Evolutionary conservation across 805 yeast species (phyloP).

Genomic region (Nakazawaea ishiwadae): DNA sequence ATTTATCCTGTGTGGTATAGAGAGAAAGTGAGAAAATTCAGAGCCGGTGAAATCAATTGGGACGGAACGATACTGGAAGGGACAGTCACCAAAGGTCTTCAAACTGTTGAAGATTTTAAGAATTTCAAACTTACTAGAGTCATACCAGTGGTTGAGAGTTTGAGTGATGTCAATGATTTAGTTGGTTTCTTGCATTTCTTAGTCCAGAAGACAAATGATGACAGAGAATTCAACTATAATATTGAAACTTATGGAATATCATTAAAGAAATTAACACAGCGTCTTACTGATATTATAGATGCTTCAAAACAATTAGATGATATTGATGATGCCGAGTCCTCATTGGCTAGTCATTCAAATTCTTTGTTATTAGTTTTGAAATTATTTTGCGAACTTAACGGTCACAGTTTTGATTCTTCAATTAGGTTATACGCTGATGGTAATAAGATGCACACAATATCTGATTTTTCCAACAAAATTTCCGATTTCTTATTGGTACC

Average conservation of each 20-base stretch:
- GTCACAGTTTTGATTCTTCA: constrained; percentile 26
- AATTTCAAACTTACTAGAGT: constrained; percentile 19
- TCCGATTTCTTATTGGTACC: constrained; percentile 5
- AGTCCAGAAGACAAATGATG: constrained; percentile 15
- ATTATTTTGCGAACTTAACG: constrained; percentile 25
- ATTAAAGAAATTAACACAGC: constrained; percentile 54
- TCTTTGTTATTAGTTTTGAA: constrained; percentile 28
- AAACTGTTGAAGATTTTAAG: constrained; percentile 11
- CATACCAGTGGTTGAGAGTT: constrained; percentile 22
- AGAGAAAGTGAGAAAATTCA: constrained; percentile 37
- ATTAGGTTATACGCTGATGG: constrained; percentile 25
- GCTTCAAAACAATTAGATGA: constrained; percentile 42
- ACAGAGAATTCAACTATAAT: constrained; percentile 14
- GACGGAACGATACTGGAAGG: constrained; percentile 24
- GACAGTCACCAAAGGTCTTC: background rate
- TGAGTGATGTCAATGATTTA: constrained; percentile 25
- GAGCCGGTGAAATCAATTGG: constrained; percentile 23
- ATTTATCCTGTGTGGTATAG: constrained; percentile 61
- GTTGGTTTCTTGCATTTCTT: constrained; percentile 23
- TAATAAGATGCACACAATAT: constrained; percentile 18
- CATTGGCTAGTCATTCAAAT: constrained; percentile 26
- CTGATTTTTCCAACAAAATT: constrained; percentile 1
- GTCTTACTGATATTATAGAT: constrained; percentile 66
- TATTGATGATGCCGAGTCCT: constrained; percentile 25
- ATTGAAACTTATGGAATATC: constrained; percentile 44